Percentiles rank a stretch among this genome's conserved stretches.
These are phyloP conservation scores for Lagenaria siceraria DNA, from an alignment of 306 rosid species.

Conservation along the genomic window DNA sequence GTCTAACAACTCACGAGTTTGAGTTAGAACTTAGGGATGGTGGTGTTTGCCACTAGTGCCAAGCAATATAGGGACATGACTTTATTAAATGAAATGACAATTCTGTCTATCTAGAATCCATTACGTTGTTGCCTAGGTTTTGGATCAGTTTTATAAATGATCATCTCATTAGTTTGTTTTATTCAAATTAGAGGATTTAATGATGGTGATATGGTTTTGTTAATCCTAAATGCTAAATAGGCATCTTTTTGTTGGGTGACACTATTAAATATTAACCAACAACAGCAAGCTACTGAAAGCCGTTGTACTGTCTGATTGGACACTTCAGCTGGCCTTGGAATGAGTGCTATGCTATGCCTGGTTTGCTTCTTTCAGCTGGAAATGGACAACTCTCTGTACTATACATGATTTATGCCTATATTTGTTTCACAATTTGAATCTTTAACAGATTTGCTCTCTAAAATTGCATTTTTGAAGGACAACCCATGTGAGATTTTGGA, in stretches of 20 bases:
- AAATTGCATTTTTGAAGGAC: background rate
- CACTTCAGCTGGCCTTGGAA: background rate
- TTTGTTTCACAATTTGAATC: background rate
- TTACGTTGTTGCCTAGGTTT: background rate
- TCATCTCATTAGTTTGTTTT: background rate
- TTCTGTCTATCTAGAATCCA: background rate
- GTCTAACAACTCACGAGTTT: background rate
- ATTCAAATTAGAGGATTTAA: background rate
- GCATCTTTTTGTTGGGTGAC: background rate
- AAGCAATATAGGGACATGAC: background rate
- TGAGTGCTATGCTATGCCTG: background rate
- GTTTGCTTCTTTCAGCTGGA: background rate
- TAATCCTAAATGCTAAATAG: background rate
- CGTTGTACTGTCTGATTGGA: background rate
- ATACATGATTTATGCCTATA: background rate
- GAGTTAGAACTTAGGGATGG: slow-evolving; percentile 1
- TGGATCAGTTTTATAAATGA: background rate
- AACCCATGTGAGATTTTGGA: background rate
- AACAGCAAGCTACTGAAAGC: background rate
- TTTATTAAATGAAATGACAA: background rate
- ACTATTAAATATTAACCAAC: background rate
- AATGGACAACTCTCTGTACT: background rate
- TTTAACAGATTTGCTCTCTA: background rate
- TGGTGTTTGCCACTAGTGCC: slow-evolving; percentile 3
- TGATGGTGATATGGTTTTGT: background rate